phyloP scores from a whole-genome alignment of 805 yeast species.

The Ogataea siamensis region DNA sequence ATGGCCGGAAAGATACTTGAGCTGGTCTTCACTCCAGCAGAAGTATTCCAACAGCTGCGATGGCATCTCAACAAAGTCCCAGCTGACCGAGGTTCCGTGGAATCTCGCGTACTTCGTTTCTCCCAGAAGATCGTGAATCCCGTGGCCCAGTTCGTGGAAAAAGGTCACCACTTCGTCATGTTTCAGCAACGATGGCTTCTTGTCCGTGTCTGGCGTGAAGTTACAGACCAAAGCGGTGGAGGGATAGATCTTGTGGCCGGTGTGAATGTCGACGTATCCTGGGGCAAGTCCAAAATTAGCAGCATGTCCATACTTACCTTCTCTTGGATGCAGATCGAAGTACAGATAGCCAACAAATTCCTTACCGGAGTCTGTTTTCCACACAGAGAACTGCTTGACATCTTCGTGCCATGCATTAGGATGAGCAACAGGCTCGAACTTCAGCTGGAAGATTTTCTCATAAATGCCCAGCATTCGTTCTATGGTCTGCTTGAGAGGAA shows the following conservation, averaged over 20 bases:
- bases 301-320: constrained; percentile 86
- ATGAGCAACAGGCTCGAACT: constrained; percentile 52
- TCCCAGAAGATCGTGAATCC: constrained; percentile 76
- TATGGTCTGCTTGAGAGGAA: constrained; percentile 70
- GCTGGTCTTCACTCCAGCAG: constrained; percentile 72
- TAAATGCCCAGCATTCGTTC: constrained; percentile 68
- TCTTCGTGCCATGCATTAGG: constrained; percentile 73
- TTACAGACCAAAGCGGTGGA: constrained; percentile 81
- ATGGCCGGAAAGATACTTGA: constrained; percentile 62
- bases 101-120: constrained; percentile 62
- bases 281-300: constrained; percentile 73
- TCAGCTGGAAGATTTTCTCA: constrained; percentile 65
- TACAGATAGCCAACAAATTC: constrained; percentile 75
- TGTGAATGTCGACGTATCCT: constrained; percentile 48
- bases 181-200: constrained; percentile 70
- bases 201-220: constrained; percentile 69
- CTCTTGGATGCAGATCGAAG: constrained; percentile 81
- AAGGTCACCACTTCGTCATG: constrained; percentile 80
- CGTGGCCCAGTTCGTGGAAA: constrained; percentile 90
- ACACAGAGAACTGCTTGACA: constrained; percentile 70
- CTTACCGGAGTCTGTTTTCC: constrained; percentile 56
- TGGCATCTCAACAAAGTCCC: constrained; percentile 92
- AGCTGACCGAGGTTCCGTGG: constrained; percentile 72
- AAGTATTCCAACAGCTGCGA: constrained; percentile 87
- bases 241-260: constrained; percentile 55